These are phyloP conservation scores for Solanum lycopersicoides DNA, from an alignment of 257 asterid genomes.

Conservation along the genomic window DNA sequence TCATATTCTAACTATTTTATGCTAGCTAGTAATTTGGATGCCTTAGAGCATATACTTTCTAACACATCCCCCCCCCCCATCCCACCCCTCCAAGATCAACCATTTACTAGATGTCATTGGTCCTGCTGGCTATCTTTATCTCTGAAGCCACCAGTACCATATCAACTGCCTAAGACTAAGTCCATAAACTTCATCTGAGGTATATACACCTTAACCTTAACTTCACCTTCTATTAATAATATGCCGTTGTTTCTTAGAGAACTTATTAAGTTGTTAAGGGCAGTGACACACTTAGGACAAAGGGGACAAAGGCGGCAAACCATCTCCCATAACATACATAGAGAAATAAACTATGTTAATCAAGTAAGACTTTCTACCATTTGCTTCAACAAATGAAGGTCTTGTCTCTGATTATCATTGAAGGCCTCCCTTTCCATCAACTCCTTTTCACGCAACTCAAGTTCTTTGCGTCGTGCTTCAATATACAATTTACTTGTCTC, in stretches of 20 bases:
- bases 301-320: background rate
- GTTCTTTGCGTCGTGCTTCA: background rate
- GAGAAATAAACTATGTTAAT: background rate
- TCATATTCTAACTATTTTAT: background rate
- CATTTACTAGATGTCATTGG: background rate
- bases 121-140: background rate
- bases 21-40: background rate
- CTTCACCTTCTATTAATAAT: background rate
- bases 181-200: background rate
- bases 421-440: background rate
- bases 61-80: background rate
- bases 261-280: background rate
- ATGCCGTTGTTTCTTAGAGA: background rate
- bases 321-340: background rate
- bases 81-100: background rate
- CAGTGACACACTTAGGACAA: background rate
- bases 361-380: background rate
- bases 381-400: background rate
- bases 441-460: background rate
- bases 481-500: background rate
- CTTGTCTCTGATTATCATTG: background rate
- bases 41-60: background rate
- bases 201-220: background rate
- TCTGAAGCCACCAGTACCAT: background rate
- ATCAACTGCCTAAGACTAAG: background rate